phyloP scores from a whole-genome alignment of 176 grass and related monocot species.

The Cenchrus purpureus region DNA sequence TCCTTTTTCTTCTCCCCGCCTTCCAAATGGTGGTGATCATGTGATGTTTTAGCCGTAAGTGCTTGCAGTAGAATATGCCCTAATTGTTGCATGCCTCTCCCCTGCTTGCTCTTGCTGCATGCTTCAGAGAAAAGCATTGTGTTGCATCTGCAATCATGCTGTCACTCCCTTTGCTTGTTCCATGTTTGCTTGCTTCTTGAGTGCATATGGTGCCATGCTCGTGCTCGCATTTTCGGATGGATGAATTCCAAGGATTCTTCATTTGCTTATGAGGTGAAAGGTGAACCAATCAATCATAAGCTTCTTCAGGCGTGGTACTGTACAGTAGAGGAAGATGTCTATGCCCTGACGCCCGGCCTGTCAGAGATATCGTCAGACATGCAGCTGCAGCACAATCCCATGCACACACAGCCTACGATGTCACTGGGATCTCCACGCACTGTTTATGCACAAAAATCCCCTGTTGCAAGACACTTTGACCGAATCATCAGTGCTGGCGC shows the following conservation, averaged over 20 bases:
- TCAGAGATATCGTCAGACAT: constrained; percentile 28
- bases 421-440: background rate
- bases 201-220: background rate
- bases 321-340: background rate
- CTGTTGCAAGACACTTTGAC: background rate
- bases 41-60: constrained; percentile 52
- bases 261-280: constrained; percentile 26
- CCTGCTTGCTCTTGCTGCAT: background rate
- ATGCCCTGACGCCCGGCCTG: constrained; percentile 3
- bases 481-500: background rate
- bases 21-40: constrained; percentile 60
- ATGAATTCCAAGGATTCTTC: constrained; percentile 14
- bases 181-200: constrained; percentile 3
- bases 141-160: constrained; percentile 32
- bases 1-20: background rate
- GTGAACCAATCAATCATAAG: background rate
- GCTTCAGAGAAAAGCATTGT: constrained; percentile 13
- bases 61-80: constrained; percentile 40
- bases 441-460: too few relatives aligned
- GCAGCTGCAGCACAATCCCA: constrained; percentile 22
- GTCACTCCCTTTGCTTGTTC: constrained; percentile 26
- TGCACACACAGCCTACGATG: background rate
- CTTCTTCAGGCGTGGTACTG: background rate
- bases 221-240: background rate
- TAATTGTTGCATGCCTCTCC: constrained; percentile 23